A percentile compares a stretch with the other conserved stretches of the same genome.
Conservation (phyloP, 768 basidiomycete genomes). For the Mycena rosella region DNA sequence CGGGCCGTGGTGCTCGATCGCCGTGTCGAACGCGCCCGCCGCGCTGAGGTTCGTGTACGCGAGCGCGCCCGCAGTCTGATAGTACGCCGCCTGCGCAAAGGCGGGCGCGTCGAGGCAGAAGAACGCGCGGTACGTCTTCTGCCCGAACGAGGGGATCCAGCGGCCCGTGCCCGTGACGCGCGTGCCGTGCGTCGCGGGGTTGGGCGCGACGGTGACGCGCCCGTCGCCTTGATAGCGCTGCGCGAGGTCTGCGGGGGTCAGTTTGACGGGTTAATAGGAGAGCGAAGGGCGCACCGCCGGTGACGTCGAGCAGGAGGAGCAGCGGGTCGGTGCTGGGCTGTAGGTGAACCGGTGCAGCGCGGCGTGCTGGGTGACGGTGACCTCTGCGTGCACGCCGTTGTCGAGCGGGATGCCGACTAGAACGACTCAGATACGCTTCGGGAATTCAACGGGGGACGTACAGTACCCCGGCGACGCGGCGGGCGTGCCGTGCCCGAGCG, state of each 20-base stretch:
- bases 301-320: slow-evolving; percentile 28
- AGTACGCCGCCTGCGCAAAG: slow-evolving; percentile 23
- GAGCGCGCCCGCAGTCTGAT: background rate
- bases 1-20: slow-evolving; percentile 6
- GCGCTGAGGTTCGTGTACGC: slow-evolving; percentile 5
- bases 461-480: slow-evolving; percentile 34
- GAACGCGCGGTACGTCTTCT: slow-evolving; percentile 12
- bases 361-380: slow-evolving; percentile 58
- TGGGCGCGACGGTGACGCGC: slow-evolving; percentile 8
- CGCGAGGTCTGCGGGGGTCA: slow-evolving; percentile 17
- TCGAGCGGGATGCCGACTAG: slow-evolving; percentile 45
- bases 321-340: slow-evolving; percentile 49
- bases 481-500: slow-evolving; percentile 25
- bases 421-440: background rate
- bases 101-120: slow-evolving; percentile 30
- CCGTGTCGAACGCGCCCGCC: background rate
- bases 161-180: slow-evolving; percentile 26
- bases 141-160: slow-evolving; percentile 30
- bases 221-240: slow-evolving; percentile 17
- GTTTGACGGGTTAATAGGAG: background rate
- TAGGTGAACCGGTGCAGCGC: slow-evolving; percentile 60
- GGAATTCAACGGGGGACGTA: slow-evolving; percentile 1
- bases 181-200: slow-evolving; percentile 9
- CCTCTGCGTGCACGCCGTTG: slow-evolving; percentile 58
- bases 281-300: slow-evolving; percentile 12